These are phyloP conservation scores for Nidularia pulvinata DNA, from an alignment of 768 basidiomycete species.

Conservation along the genomic window DNA sequence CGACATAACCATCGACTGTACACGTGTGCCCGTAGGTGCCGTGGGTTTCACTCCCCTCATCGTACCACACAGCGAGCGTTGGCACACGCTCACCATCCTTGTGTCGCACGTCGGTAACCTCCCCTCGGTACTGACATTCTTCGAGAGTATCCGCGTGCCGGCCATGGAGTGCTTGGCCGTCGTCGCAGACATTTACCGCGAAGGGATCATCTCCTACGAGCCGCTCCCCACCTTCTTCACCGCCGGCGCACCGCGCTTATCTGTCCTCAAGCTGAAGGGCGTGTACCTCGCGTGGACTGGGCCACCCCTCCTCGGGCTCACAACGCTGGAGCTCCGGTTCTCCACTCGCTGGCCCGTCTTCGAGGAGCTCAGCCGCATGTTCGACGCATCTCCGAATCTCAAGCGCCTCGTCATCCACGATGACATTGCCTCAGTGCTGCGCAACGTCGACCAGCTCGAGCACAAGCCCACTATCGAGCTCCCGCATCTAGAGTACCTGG, in stretches of 20 bases:
- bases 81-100: conserved; percentile 20
- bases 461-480: conserved; percentile 11
- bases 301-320: conserved; percentile 12
- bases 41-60: conserved; percentile 3
- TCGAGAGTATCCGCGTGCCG: conserved; percentile 11
- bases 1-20: conserved; percentile 22
- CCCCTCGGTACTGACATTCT: conserved; percentile 12
- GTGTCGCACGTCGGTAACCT: conserved; percentile 22
- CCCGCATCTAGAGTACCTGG: conserved; percentile 10
- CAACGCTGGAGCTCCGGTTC: conserved; percentile 18
- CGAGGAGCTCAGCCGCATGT: conserved; percentile 10
- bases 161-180: conserved; percentile 12
- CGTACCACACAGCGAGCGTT: conserved; percentile 11
- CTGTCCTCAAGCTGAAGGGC: conserved; percentile 15
- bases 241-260: conserved; percentile 12
- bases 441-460: conserved; percentile 13
- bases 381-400: conserved; percentile 18
- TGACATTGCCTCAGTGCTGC: conserved; percentile 16
- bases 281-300: conserved; percentile 21
- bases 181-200: conserved; percentile 22
- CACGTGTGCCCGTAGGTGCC: conserved; percentile 12
- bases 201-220: conserved; percentile 20
- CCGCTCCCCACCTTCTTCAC: conserved; percentile 17
- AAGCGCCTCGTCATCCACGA: conserved; percentile 18
- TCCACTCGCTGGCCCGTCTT: conserved; percentile 20